phyloP scores from a whole-genome alignment of 257 asterid species.

The Buddleja alternifolia region DNA sequence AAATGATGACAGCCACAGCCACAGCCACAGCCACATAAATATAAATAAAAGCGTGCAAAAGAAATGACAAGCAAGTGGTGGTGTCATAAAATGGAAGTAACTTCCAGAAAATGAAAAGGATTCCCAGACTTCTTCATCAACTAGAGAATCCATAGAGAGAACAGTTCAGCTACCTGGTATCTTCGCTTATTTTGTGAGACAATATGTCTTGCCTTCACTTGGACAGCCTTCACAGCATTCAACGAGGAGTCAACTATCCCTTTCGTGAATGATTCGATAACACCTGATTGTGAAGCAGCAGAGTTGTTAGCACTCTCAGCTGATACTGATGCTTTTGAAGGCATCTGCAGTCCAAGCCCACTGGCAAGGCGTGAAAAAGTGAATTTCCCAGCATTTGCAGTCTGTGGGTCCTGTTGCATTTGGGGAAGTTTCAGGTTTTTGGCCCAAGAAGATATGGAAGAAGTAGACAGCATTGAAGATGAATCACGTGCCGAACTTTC shows the following conservation, averaged over 20 bases:
- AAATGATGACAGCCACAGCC: slow-evolving; percentile 26
- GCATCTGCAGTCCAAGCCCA: slow-evolving; percentile 69
- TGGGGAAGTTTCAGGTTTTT: slow-evolving; percentile 64
- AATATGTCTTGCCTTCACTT: slow-evolving; percentile 89
- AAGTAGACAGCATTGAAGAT: slow-evolving; percentile 52
- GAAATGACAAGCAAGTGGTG: slow-evolving; percentile 3
- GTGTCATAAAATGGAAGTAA: not conserved
- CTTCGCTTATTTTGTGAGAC: slow-evolving; percentile 97
- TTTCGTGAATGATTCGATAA: slow-evolving; percentile 75
- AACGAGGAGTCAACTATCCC: slow-evolving; percentile 90
- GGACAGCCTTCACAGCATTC: slow-evolving; percentile 92
- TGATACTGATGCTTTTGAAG: slow-evolving; percentile 49
- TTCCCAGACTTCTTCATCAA: slow-evolving; percentile 15
- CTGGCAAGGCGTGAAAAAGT: slow-evolving; percentile 83
- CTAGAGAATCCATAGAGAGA: slow-evolving; percentile 25
- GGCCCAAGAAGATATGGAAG: slow-evolving; percentile 74
- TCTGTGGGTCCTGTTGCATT: slow-evolving; percentile 47
- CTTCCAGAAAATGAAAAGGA: slow-evolving; percentile 6
- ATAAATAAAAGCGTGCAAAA: not conserved
- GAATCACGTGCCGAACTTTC: slow-evolving; percentile 46
- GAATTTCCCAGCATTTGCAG: slow-evolving; percentile 48
- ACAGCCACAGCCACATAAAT: slow-evolving; percentile 8
- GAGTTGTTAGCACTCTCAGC: slow-evolving; percentile 52
- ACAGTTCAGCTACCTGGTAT: slow-evolving; percentile 73
- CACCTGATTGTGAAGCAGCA: slow-evolving; percentile 63